Base-by-base conservation (phyloP, 139 green algal species). In the Chlamydomonas sp. region DNA sequence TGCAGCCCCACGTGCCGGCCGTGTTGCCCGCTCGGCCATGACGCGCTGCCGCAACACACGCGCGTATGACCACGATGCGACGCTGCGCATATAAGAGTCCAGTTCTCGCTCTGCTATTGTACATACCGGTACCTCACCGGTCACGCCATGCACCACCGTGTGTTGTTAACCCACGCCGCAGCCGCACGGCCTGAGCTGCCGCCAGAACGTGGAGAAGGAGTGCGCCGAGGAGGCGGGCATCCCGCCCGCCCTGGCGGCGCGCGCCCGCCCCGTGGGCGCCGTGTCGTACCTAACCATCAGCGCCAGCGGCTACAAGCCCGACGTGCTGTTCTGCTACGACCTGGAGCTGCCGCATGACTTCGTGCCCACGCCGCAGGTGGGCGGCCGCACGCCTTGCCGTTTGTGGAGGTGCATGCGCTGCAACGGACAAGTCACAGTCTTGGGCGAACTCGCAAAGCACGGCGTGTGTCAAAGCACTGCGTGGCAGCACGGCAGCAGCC, bases 121-220 rank as follows among this genome's bases (percentile, higher is more conserved):
- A 14, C 66, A 12, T 71, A 14, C 66, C 31, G 31, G 31, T 49
- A 49, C 31, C 31, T 49, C 31, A 49, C 31, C 31, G 31, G 31
- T 49, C 31, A 49, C 31, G 31, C 31, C 31, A 49, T 49, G 31
- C 31, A 49, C 31, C 31, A 49, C 31, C 31, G 31, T 49, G 31
- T 49, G 31, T 49, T 49, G 31, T 49, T 49, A 49, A 49, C 31
- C 31, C 31, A 49, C 31, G 31, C 31, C 61, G 69, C 94, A 98
- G 94, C 96, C 96, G 0, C 89, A 96, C 72, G 95, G 94, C 4
- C 85, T 98, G 5, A 95, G 91, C 86, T 91, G 82, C 57, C 59
- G 59, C 17, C 96, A 97, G 0, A 99, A 99, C 84, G 94, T 99
- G 79, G 82, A 97, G 12, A 99, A 99, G 92, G 98, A 99, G 94